Evolutionary conservation across 805 yeast species (phyloP).

Genomic region (Wickerhamomyces alni): DNA sequence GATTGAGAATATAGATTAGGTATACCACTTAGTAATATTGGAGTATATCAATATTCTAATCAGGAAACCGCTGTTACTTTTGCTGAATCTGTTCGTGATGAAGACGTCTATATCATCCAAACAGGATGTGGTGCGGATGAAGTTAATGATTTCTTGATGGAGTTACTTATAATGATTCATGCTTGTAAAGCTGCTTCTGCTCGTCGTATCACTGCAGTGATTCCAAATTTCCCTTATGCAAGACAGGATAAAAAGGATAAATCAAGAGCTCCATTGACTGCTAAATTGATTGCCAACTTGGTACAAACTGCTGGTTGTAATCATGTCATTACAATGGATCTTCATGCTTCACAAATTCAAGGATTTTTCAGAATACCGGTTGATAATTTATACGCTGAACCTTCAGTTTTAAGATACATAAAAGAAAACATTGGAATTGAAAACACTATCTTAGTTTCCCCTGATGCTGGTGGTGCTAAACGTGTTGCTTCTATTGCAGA

Average conservation of each 20-base stretch:
- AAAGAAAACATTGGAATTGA: slow-evolving; percentile 51
- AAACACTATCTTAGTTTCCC: slow-evolving; percentile 79
- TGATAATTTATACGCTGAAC: slow-evolving; percentile 93
- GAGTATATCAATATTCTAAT: slow-evolving; percentile 81
- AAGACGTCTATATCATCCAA: slow-evolving; percentile 80
- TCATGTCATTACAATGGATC: slow-evolving; percentile 94
- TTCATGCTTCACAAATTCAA: slow-evolving; percentile 96
- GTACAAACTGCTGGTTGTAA: slow-evolving; percentile 91
- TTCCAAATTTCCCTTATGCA: slow-evolving; percentile 95
- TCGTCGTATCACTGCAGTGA: slow-evolving; percentile 85
- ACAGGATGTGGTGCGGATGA: slow-evolving; percentile 73
- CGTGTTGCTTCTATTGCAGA: slow-evolving; percentile 95
- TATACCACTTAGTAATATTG: slow-evolving; percentile 63
- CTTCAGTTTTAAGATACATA: slow-evolving; percentile 78
- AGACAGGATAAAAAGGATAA: slow-evolving; percentile 97
- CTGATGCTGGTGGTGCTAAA: slow-evolving; percentile 99
- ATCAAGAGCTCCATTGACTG: slow-evolving; percentile 93
- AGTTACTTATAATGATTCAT: slow-evolving; percentile 80
- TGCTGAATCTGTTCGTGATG: slow-evolving; percentile 86
- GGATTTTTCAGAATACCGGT: slow-evolving; percentile 95
- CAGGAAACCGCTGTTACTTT: slow-evolving; percentile 85
- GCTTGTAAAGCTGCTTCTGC: slow-evolving; percentile 97
- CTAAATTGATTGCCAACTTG: slow-evolving; percentile 87
- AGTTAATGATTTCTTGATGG: slow-evolving; percentile 83
- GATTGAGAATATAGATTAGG: slow-evolving; percentile 42